These are phyloP conservation scores for Penicillium olsonii DNA, from an alignment of 2,329 filamentous ascomycete species.

Conservation along the genomic window DNA sequence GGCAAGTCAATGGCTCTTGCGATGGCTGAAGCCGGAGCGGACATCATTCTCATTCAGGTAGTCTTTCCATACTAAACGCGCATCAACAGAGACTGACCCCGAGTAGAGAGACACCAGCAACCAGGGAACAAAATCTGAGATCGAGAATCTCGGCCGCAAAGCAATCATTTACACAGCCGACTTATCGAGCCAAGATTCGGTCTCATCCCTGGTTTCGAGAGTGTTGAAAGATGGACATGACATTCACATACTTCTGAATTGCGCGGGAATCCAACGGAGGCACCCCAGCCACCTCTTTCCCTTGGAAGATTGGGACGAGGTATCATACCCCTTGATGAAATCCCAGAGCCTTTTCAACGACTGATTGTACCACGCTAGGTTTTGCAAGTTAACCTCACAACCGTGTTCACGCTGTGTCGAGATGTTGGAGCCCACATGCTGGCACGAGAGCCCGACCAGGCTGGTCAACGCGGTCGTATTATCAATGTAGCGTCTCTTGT, in stretches of 20 bases:
- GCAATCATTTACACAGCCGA: constrained; percentile 48
- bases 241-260: constrained; percentile 80
- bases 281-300: constrained; percentile 77
- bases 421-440: constrained; percentile 39
- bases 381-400: constrained; percentile 81
- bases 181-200: constrained; percentile 42
- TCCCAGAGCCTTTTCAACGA: neutral
- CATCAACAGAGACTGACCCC: neutral
- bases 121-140: constrained; percentile 44
- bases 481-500: constrained; percentile 84
- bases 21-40: constrained; percentile 50
- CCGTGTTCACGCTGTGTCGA: constrained; percentile 64
- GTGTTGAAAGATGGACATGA: constrained; percentile 50
- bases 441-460: constrained; percentile 28
- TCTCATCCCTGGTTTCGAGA: constrained; percentile 42
- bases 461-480: constrained; percentile 50
- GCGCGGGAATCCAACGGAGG: constrained; percentile 80
- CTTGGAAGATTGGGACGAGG: constrained; percentile 72
- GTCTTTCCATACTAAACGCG: neutral
- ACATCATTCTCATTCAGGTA: constrained; percentile 47
- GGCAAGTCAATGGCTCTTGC: constrained; percentile 50
- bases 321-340: constrained; percentile 22
- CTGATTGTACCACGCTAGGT: constrained; percentile 51
- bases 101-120: constrained; percentile 56
- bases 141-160: constrained; percentile 37